These are phyloP conservation scores for Blumeriella jaapii DNA, from an alignment of 2,329 filamentous ascomycete species.

Conservation along the genomic window DNA sequence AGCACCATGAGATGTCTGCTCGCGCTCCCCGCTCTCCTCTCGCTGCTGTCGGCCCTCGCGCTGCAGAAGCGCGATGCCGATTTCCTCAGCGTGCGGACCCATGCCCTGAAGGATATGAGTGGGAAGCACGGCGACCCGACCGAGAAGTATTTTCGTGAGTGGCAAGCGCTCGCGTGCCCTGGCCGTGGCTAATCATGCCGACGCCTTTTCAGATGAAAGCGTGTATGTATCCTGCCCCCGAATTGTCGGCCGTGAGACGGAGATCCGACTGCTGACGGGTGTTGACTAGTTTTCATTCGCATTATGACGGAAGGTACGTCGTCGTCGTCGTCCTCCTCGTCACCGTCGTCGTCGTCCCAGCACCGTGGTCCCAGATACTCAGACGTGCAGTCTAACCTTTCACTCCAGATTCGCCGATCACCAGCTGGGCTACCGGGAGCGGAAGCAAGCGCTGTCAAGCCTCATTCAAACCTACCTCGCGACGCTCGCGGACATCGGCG, in stretches of 20 bases:
- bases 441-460: slow-evolving; percentile 45
- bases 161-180: slow-evolving; percentile 8
- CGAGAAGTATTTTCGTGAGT: slow-evolving; percentile 31
- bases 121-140: slow-evolving; percentile 22
- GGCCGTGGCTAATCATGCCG: slow-evolving; percentile 10
- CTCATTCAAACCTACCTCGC: slow-evolving; percentile 66
- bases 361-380: no score
- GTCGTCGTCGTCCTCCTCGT: no score
- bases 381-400: no score
- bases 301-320: slow-evolving; percentile 30
- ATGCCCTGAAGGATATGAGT: slow-evolving; percentile 25
- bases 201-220: slow-evolving; percentile 20
- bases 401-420: slow-evolving; percentile 28
- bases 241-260: neutral
- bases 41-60: slow-evolving; percentile 18
- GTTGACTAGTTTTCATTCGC: slow-evolving; percentile 28
- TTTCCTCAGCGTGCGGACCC: slow-evolving; percentile 23
- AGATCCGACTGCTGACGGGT: slow-evolving; percentile 3
- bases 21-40: slow-evolving; percentile 17
- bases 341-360: neutral
- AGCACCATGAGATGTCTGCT: slow-evolving; percentile 23
- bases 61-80: slow-evolving; percentile 25
- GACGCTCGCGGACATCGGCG: slow-evolving; percentile 48
- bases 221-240: slow-evolving; percentile 18
- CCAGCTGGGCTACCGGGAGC: slow-evolving; percentile 32